phyloP scores from a whole-genome alignment of 2,329 filamentous ascomycete genomes.

The Pestalotiopsis sp. region DNA sequence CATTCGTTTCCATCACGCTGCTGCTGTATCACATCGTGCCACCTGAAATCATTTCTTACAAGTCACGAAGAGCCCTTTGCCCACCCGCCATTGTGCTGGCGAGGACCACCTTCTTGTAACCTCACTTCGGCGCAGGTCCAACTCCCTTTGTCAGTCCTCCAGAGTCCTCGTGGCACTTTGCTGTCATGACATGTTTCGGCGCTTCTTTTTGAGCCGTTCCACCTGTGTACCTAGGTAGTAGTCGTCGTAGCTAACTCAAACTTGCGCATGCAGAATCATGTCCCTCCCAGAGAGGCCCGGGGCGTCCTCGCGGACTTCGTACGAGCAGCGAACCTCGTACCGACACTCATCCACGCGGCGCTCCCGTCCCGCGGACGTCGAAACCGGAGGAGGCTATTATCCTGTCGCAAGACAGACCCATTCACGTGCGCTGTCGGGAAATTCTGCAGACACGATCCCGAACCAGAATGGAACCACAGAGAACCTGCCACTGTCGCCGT shows the following conservation, averaged over 20 bases:
- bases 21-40: neutral
- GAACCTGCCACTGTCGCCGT: constrained; percentile 55
- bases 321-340: constrained; percentile 65
- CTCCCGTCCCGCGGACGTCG: constrained; percentile 68
- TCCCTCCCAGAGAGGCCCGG: constrained; percentile 68
- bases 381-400: constrained; percentile 58
- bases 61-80: neutral
- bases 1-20: neutral
- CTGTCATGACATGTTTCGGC: neutral
- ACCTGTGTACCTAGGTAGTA: constrained; percentile 4
- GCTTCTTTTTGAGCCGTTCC: neutral
- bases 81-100: neutral
- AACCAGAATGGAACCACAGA: constrained; percentile 60
- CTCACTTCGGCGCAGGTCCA: neutral
- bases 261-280: constrained; percentile 48
- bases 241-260: constrained; percentile 14
- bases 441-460: constrained; percentile 59
- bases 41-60: constrained; percentile 3
- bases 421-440: constrained; percentile 59
- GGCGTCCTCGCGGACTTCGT: constrained; percentile 52
- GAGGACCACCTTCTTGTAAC: neutral
- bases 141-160: neutral
- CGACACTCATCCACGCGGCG: constrained; percentile 70
- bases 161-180: neutral
- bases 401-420: constrained; percentile 45